A percentile compares a stretch with the other conserved stretches of the same genome.
These are phyloP conservation scores for Echinochloa phyllopogon DNA, from an alignment of 176 grass and related monocot species.

Conservation along the genomic window DNA sequence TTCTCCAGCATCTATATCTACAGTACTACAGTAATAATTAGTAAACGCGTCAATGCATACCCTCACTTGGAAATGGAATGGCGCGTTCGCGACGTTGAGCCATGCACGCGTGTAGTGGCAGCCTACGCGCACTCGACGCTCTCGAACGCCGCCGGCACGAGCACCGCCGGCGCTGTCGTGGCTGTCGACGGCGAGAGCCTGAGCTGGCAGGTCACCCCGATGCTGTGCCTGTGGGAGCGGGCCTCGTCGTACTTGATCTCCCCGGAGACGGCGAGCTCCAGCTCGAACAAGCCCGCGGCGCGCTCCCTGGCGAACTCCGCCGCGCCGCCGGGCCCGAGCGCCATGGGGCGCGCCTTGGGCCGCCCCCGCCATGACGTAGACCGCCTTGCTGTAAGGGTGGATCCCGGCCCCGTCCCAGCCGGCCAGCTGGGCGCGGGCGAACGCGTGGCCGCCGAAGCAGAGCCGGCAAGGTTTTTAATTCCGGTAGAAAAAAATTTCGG, in stretches of 20 bases:
- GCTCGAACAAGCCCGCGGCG: neutral
- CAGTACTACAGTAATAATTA: too few relatives aligned
- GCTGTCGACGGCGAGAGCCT: neutral
- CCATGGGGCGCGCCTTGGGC: neutral
- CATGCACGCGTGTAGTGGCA: too few relatives aligned
- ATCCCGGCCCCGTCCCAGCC: neutral
- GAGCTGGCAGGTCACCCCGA: neutral
- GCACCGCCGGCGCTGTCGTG: neutral
- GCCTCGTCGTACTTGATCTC: neutral
- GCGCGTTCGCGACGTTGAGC: too few relatives aligned
- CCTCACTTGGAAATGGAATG: too few relatives aligned
- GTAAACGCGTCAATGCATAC: too few relatives aligned
- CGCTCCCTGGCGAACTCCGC: neutral
- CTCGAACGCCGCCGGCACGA: neutral
- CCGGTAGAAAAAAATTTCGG: too few relatives aligned
- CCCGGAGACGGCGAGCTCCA: neutral
- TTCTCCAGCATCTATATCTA: too few relatives aligned
- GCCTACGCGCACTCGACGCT: neutral
- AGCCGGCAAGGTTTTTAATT: too few relatives aligned
- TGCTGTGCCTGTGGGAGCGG: neutral
- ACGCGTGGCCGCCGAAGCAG: neutral
- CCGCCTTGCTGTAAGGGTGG: neutral
- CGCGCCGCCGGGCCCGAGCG: neutral
- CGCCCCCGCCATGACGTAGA: neutral
- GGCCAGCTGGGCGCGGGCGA: neutral